Evolutionary conservation across 352 stramenopile species (phyloP), one percentile per base, ranked within the genome.

Genomic region (Thalassiosira mediterranea): DNA sequence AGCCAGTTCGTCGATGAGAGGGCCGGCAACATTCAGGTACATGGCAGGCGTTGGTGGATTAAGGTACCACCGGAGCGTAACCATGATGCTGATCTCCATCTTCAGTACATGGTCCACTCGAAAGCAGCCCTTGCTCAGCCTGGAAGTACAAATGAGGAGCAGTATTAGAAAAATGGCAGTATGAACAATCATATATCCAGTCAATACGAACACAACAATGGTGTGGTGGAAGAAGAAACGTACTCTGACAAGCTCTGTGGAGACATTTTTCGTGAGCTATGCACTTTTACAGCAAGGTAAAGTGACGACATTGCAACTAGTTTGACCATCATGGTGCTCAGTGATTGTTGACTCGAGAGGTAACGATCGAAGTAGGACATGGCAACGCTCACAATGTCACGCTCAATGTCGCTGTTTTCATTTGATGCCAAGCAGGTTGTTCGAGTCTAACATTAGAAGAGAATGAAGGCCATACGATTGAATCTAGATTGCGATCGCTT

Each of bases 351-450:
- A n/a, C n/a, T n/a, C 10, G 58, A 57, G 17, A 67, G 40, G 46
- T 26, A 87, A 21, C 80, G 47, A 71, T 88, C 80, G 13, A 86
- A 38, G 46, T 79, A 74, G 49, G 74, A 78, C 76, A 88, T 88
- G 5, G 80, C 64, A 25, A 84, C 46, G 34, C 58, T 76, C 15
- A 79, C 80, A n/a, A 76, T 52, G 8, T 76, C 48, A 42, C 80
- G 44, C 10, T 65, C 57, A 29, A 63, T 56, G 66, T 84, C 17
- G 38, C 17, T 53, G 58, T n/a, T n/a, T n/a, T n/a, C n/a, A n/a
- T n/a, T n/a, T n/a, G n/a, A n/a, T n/a, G n/a, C n/a, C n/a, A n/a
- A n/a, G n/a, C n/a, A n/a, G n/a, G n/a, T n/a, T n/a, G n/a, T n/a
- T n/a, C n/a, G n/a, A n/a, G n/a, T n/a, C n/a, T n/a, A n/a, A n/a